Conservation (phyloP, 345 rosid genomes). For the Hirschfeldia incana region DNA sequence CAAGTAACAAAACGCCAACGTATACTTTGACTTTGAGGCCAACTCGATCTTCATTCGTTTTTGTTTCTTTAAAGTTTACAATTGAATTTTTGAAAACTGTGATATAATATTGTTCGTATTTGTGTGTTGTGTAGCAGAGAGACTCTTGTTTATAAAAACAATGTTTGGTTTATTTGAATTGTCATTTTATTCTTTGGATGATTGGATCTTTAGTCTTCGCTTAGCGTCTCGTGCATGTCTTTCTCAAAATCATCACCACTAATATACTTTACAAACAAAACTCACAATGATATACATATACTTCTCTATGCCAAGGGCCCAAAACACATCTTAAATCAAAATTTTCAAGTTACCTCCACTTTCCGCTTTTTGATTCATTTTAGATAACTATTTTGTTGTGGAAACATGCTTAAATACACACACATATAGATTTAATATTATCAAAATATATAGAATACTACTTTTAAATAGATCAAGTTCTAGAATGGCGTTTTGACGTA, state of each 20-base stretch:
- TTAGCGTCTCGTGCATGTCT: constrained; percentile 33
- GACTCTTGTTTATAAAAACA: constrained; percentile 39
- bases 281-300: constrained; percentile 3
- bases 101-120: constrained; percentile 29
- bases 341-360: not conserved
- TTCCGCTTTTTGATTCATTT: not conserved
- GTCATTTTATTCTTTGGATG: constrained; percentile 37
- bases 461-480: not conserved
- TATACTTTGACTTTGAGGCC: constrained; percentile 40
- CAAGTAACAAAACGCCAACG: constrained; percentile 36
- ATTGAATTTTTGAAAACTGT: constrained; percentile 14
- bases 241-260: constrained; percentile 37
- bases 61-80: not conserved
- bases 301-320: not conserved
- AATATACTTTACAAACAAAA: not conserved
- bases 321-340: not conserved
- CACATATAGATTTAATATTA: no score
- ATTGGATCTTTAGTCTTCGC: constrained; percentile 28
- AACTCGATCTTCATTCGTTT: constrained; percentile 6
- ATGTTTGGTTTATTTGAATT: constrained; percentile 41
- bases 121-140: constrained; percentile 34
- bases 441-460: not conserved
- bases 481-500: no score
- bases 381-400: not conserved
- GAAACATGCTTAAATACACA: no score